Evolutionary conservation across 768 basidiomycete genomes (phyloP).

Genomic region (Hygrophorus pudorinus): DNA sequence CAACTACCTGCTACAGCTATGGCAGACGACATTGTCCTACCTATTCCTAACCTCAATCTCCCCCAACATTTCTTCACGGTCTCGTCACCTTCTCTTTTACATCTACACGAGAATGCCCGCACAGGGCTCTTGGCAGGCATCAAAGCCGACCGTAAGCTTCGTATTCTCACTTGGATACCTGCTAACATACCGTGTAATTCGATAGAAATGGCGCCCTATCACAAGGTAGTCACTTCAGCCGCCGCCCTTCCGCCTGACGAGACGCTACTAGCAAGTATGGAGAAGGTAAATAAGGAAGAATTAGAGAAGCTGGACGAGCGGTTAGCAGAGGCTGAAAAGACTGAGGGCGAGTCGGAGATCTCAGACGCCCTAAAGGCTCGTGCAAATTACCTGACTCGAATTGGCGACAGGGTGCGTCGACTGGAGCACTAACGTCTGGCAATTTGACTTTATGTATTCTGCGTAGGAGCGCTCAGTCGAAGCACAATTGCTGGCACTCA

Average conservation of each 20-base stretch:
- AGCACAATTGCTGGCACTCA: slow-evolving; percentile 75
- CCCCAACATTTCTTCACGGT: slow-evolving; percentile 75
- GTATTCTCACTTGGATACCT: slow-evolving; percentile 11
- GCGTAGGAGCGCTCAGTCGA: slow-evolving; percentile 67
- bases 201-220: slow-evolving; percentile 86
- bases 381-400: slow-evolving; percentile 79
- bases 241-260: slow-evolving; percentile 41
- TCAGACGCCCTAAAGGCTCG: slow-evolving; percentile 76
- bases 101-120: slow-evolving; percentile 60
- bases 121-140: slow-evolving; percentile 62
- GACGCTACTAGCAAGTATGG: slow-evolving; percentile 44
- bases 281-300: slow-evolving; percentile 61
- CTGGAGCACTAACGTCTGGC: slow-evolving; percentile 17
- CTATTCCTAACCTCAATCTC: slow-evolving; percentile 78
- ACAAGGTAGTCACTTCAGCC: slow-evolving; percentile 44
- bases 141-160: slow-evolving; percentile 59
- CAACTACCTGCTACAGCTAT: no score
- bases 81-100: slow-evolving; percentile 44
- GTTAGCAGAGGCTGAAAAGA: slow-evolving; percentile 79
- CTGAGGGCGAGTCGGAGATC: slow-evolving; percentile 89
- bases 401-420: slow-evolving; percentile 69
- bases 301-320: slow-evolving; percentile 68
- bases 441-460: neutral
- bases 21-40: slow-evolving; percentile 78
- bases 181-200: neutral